Evolutionary conservation across 352 stramenopile species (phyloP), one percentile per base, ranked within the genome.

Genomic region (Phytophthora citrophthora): DNA sequence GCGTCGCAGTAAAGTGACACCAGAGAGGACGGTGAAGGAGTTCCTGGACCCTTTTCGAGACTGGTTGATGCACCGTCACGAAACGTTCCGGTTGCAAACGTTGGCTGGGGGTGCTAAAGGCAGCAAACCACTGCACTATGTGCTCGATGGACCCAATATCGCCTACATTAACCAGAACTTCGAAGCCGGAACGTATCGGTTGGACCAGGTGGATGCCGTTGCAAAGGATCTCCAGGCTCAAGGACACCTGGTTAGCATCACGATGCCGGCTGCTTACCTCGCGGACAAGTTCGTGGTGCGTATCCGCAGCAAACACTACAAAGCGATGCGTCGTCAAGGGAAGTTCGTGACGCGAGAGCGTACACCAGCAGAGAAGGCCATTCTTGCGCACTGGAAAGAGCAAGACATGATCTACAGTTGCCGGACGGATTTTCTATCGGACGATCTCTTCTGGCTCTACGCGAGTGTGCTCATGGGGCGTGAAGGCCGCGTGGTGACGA

Each of bases 361-460:
- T 16, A 83, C 80, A 4, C 26, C 52, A 5, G 71, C 77, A 13
- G 86, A 94, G 54, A 89, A 83, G 57, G 62, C 62, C 3, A 83
- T 90, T 43, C 45, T 94, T n/a, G 57, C 77, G 2, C 71, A 73
- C 16, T 98, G 96, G 71, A 67, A 79, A 23, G 58, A 82, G 1
- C 51, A 86, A n/a, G 77, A 85, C 34, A 77, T 97, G n/a, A 74
- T 99, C 16, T 99, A 97, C 72, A 95, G 61, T 89, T 98, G 77
- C 77, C 91, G 57, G 53, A 86, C 69, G 52, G 94, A 75, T 89
- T 76, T 78, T 38, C 61, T 90, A 23, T 91, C 86, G 23, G 97
- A 99, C 77, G 97, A 99, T 78, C 97, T 97, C 77, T 99, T 98
- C 76, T 99, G 97, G 97, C 76, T 99, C 31, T 98, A 98, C 70